A percentile compares a stretch with the other conserved stretches of the same genome.
Conservation (phyloP, 345 rosid species). For the Geranium brycei region DNA sequence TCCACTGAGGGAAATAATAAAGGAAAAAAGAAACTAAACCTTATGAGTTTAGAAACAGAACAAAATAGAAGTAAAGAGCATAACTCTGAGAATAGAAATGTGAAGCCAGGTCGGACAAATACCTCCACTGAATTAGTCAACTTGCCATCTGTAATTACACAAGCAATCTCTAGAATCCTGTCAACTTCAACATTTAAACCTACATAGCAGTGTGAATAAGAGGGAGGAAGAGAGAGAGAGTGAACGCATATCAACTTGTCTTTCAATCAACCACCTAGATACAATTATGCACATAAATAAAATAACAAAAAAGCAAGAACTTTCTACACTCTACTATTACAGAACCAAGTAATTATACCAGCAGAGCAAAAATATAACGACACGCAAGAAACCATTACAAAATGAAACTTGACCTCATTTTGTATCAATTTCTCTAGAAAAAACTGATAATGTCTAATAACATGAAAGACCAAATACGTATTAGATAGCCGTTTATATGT, state of each 20-base stretch:
- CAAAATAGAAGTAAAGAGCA: background rate
- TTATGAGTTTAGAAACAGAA: too few species aligned
- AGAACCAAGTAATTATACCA: background rate
- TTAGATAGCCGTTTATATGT: too few species aligned
- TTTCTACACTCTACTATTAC: background rate
- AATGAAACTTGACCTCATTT: too few species aligned
- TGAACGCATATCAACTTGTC: too few species aligned
- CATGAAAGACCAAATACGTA: too few species aligned
- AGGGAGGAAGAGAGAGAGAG: constrained; percentile 10
- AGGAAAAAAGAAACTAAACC: background rate
- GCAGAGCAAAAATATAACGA: background rate
- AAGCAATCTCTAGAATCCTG: constrained; percentile 85
- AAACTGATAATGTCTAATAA: too few species aligned
- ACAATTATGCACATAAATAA: too few species aligned
- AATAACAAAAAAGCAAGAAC: background rate
- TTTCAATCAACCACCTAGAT: too few species aligned
- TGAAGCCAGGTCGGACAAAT: constrained; percentile 2
- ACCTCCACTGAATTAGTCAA: constrained; percentile 73
- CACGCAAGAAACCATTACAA: background rate
- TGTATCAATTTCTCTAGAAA: too few species aligned
- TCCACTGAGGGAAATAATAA: too few species aligned
- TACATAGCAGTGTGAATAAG: constrained; percentile 18
- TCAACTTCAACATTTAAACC: constrained; percentile 74
- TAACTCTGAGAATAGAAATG: background rate
- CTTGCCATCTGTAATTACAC: constrained; percentile 74